Evolutionary conservation across 1,139 yeast species (phyloP).

Genomic region (Pneumocystis canis): DNA sequence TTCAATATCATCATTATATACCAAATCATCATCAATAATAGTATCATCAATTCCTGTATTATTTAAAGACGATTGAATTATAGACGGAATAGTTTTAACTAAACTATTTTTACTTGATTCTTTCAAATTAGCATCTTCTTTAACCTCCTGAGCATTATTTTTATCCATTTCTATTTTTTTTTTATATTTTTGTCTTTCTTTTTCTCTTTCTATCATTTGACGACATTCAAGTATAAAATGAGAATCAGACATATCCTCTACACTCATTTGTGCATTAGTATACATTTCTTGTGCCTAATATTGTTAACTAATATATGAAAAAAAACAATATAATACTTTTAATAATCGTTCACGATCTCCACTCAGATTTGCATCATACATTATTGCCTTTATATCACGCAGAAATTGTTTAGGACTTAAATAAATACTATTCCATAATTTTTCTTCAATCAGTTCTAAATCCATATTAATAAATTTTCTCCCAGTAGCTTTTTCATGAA

Average conservation of each 20-base stretch:
- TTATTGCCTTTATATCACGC: conserved; percentile 70
- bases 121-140: conserved; percentile 22
- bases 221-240: conserved; percentile 65
- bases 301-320: conserved; percentile 3
- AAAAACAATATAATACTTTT: conserved; percentile 26
- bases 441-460: conserved; percentile 80
- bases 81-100: neutral
- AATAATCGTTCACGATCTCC: conserved; percentile 76
- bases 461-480: conserved; percentile 73
- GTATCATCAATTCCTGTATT: conserved; percentile 9
- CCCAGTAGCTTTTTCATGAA: conserved; percentile 63
- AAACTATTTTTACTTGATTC: conserved; percentile 2
- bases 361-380: conserved; percentile 54
- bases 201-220: conserved; percentile 56
- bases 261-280: conserved; percentile 89
- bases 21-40: conserved; percentile 9
- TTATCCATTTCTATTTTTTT: conserved; percentile 7
- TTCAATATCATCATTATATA: conserved; percentile 4
- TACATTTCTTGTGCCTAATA: conserved; percentile 73
- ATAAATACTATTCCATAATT: conserved; percentile 92
- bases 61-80: conserved; percentile 6
- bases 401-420: conserved; percentile 85
- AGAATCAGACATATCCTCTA: conserved; percentile 68
- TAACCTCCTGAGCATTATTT: conserved; percentile 14
- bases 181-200: conserved; percentile 33